Evolutionary conservation across 257 asterid species (phyloP).

Genomic region (Fraxinus anomala): DNA sequence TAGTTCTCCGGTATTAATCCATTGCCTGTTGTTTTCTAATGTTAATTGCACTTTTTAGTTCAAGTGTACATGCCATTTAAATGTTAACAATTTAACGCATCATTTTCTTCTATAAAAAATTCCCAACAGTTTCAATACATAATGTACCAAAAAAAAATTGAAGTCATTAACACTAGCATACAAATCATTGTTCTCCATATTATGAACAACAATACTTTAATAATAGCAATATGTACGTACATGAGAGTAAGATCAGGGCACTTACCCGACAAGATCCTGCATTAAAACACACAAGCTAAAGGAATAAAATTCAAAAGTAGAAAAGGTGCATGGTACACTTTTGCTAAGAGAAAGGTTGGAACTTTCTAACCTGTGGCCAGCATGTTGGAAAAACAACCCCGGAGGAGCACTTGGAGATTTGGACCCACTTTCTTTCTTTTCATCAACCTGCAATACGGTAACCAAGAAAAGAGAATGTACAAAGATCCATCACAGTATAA

Average conservation of each 20-base stretch:
- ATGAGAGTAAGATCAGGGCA: no score
- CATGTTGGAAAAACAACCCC: conserved; percentile 95
- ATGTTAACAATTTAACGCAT: neutral
- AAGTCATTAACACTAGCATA: no score
- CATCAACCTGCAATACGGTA: conserved; percentile 60
- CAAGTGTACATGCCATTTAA: neutral
- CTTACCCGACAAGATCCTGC: no score
- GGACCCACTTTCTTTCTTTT: conserved; percentile 55
- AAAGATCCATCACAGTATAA: conserved; percentile 11
- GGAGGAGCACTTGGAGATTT: conserved; percentile 60
- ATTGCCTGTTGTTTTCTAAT: neutral
- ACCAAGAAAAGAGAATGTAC: neutral
- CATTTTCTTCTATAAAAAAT: neutral
- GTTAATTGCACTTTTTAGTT: neutral
- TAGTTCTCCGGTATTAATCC: no score
- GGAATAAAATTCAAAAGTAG: no score
- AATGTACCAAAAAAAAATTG: neutral
- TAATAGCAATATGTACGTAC: no score
- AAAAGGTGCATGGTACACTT: neutral
- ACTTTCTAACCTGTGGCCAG: conserved; percentile 88
- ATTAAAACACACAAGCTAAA: no score
- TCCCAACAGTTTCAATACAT: neutral
- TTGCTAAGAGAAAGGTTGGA: conserved; percentile 5
- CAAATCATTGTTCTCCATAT: no score
- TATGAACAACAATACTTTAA: no score